Conservation (phyloP, 208 protist genomes). For the Trypanosoma conorhini region DNA sequence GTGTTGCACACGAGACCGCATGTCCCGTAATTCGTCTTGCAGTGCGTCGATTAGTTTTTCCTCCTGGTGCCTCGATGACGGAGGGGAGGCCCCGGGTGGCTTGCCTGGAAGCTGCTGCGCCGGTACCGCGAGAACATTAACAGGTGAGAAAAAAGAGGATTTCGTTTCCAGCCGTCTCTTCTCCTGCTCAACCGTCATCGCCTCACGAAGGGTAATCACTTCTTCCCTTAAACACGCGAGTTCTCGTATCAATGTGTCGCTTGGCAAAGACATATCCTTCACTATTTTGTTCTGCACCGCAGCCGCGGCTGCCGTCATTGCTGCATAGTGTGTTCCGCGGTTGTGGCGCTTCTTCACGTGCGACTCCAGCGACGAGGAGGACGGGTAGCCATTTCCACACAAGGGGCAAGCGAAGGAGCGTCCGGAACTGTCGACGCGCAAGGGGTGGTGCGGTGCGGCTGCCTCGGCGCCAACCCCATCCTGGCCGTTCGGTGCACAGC, state of each 20-base stretch:
- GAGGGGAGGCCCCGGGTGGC: background rate
- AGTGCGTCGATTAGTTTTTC: constrained; percentile 15
- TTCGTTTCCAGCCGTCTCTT: background rate
- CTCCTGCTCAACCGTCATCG: background rate
- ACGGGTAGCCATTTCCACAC: constrained; percentile 73
- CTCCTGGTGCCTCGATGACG: constrained; percentile 1
- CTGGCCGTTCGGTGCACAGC: background rate
- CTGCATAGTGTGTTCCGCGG: constrained; percentile 33
- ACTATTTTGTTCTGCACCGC: constrained; percentile 7
- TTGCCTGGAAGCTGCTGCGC: background rate
- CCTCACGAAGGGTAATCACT: constrained; percentile 11
- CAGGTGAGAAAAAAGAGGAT: constrained; percentile 12
- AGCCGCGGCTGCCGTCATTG: constrained; percentile 35
- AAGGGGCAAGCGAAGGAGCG: constrained; percentile 42
- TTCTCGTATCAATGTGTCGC: constrained; percentile 5
- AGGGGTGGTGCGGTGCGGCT: background rate
- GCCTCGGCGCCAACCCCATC: background rate
- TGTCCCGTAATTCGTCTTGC: constrained; percentile 23
- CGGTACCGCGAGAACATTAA: constrained; percentile 17
- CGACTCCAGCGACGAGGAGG: constrained; percentile 51
- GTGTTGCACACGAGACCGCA: constrained; percentile 16
- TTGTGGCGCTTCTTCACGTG: constrained; percentile 73
- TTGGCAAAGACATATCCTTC: background rate
- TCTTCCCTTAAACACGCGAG: constrained; percentile 19
- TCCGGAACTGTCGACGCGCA: background rate